These are phyloP conservation scores for Rhodotorula mucilaginosa DNA, from an alignment of 1,284 basidiomycete genomes.

Conservation along the genomic window DNA sequence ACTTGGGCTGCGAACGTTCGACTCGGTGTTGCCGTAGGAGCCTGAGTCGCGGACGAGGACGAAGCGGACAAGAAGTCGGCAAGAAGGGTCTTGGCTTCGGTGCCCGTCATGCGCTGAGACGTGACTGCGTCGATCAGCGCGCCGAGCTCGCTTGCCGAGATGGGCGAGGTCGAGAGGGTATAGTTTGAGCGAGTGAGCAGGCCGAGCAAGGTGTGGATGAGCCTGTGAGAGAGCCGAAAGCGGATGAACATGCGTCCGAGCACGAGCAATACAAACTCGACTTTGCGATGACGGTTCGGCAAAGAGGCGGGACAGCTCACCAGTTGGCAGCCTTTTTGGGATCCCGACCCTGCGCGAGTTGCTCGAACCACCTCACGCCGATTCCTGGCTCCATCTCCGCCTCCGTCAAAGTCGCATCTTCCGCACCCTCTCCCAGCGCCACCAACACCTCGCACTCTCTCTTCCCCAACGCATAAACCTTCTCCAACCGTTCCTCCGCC, in stretches of 20 bases:
- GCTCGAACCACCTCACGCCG: conserved; percentile 73
- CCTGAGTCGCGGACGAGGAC: background rate
- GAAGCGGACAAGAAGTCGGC: conserved; percentile 36
- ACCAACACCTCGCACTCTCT: conserved; percentile 69
- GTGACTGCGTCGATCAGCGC: conserved; percentile 72
- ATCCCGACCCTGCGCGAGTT: conserved; percentile 59
- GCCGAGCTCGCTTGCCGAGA: conserved; percentile 66
- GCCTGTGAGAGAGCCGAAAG: conserved; percentile 56
- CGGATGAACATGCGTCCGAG: background rate
- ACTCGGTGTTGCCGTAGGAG: background rate
- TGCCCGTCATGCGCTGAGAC: conserved; percentile 23
- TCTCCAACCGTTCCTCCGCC: conserved; percentile 61
- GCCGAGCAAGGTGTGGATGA: conserved; percentile 79
- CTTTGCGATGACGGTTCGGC: background rate
- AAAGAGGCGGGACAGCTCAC: conserved; percentile 52
- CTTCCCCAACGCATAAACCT: conserved; percentile 58
- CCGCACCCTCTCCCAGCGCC: conserved; percentile 46
- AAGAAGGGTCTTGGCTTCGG: conserved; percentile 47
- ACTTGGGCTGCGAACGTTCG: background rate
- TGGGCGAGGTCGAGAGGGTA: conserved; percentile 62
- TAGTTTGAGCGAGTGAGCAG: conserved; percentile 64
- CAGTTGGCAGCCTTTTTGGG: conserved; percentile 78
- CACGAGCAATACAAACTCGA: too few relatives aligned
- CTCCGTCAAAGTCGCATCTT: conserved; percentile 35
- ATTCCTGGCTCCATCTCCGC: conserved; percentile 57